Base-by-base conservation (phyloP, 345 rosid species). In the Salix exigua region DNA sequence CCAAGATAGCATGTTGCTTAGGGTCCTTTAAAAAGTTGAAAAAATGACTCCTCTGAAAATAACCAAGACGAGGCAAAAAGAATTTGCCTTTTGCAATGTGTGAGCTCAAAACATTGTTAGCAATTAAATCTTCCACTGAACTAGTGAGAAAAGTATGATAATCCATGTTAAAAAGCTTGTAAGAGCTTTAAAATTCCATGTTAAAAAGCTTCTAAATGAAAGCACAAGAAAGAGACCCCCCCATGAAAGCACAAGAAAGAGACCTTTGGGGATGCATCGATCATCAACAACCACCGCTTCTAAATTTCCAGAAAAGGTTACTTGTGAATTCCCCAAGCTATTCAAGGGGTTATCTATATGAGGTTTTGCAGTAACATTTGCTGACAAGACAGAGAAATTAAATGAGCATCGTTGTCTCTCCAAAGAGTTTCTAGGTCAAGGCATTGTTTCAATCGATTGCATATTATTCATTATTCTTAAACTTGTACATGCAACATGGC, bases 181-280 rank as follows among this genome's bases (percentile, higher is more conserved):
- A 16, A 63, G 18, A 50, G 23, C 58, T 51, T 28, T 64, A 64
- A 23, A 64, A 64, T 25, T 30, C 31, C 19, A n/a, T n/a, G n/a
- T n/a, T n/a, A n/a, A n/a, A n/a, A n/a, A n/a, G n/a, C n/a, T n/a
- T n/a, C n/a, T n/a, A n/a, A n/a, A n/a, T n/a, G 28, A 28, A 1
- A 28, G 28, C 28, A 28, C 28, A 28, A 28, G 28, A 28, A 28
- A 28, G n/a, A n/a, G n/a, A 64, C 31, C 31, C 31, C 4, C 31
- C 4, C 31, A 25, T 46, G 33, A 31, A 5, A 31, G 33, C 33
- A 31, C 33, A 31, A 31, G 33, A 31, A 31, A 31, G 73, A 42
- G 71, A 92, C 97, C 97, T 88, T 86, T 83, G 46, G 78, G 70
- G 81, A 72, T 85, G 37, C 83, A 66, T 25, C 68, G 82, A 75